phyloP scores from a whole-genome alignment of 768 basidiomycete species.

The Rhodotorula paludigena region DNA sequence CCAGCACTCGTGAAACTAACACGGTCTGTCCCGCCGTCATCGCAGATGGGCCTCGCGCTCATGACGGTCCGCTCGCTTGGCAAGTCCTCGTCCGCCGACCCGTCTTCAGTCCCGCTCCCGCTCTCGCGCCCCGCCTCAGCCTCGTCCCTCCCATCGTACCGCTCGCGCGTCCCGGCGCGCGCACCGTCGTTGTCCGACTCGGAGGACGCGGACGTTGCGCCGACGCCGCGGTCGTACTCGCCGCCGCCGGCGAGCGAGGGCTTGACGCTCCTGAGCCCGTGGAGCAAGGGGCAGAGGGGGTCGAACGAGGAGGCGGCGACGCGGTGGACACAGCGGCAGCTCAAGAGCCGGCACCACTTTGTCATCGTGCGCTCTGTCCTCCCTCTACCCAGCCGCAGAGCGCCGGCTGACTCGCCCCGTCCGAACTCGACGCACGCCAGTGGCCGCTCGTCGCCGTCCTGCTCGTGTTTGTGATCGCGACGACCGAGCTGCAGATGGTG shows the following conservation, averaged over 20 bases:
- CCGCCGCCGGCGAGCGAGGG: slow-evolving; percentile 20
- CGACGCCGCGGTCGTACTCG: neutral
- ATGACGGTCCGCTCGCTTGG: slow-evolving; percentile 15
- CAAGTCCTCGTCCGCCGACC: neutral
- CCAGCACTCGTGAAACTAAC: too few relatives aligned
- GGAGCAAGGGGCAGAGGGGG: slow-evolving; percentile 23
- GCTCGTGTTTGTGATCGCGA: slow-evolving; percentile 17
- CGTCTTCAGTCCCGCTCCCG: neutral
- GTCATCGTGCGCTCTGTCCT: slow-evolving; percentile 7
- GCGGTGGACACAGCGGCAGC: slow-evolving; percentile 18
- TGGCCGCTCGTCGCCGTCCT: slow-evolving; percentile 34
- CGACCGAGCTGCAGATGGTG: slow-evolving; percentile 32
- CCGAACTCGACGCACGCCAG: too few relatives aligned
- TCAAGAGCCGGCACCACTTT: slow-evolving; percentile 20
- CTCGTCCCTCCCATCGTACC: neutral
- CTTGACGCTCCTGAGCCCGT: slow-evolving; percentile 19
- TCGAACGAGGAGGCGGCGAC: neutral
- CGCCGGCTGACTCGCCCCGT: too few relatives aligned
- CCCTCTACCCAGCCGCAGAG: neutral
- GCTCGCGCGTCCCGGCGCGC: neutral
- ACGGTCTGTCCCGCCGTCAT: too few relatives aligned
- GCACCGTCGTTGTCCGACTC: neutral
- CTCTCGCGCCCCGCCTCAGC: neutral
- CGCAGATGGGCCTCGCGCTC: neutral
- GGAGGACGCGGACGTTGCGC: neutral